Percentiles rank a stretch among this genome's conserved stretches.
These are phyloP conservation scores for Ilyonectria robusta DNA, from an alignment of 2,329 filamentous ascomycete species.

Conservation along the genomic window DNA sequence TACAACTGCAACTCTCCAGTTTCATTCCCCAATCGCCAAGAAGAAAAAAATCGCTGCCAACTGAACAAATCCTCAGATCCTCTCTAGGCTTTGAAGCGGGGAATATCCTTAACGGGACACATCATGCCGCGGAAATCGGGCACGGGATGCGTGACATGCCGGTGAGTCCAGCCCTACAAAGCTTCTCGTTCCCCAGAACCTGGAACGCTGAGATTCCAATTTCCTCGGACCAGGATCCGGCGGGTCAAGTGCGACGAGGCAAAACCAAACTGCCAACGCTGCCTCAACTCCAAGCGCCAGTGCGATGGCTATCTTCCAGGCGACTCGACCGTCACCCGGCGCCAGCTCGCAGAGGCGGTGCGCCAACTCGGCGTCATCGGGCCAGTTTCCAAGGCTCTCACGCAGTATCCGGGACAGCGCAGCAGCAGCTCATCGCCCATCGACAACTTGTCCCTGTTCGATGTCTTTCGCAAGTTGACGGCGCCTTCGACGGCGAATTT, in stretches of 20 bases:
- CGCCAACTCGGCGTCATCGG: constrained; percentile 48
- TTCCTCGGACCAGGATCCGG: constrained; percentile 47
- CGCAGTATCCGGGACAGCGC: constrained; percentile 35
- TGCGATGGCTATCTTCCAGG: constrained; percentile 53
- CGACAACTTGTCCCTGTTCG: constrained; percentile 46
- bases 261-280: constrained; percentile 50
- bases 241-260: constrained; percentile 55
- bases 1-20: neutral
- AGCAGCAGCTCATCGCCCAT: constrained; percentile 20
- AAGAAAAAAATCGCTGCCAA: neutral
- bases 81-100: neutral
- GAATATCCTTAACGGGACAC: neutral
- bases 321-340: constrained; percentile 47
- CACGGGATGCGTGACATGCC: constrained; percentile 46
- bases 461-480: constrained; percentile 54
- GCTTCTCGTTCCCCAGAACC: neutral
- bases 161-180: constrained; percentile 34
- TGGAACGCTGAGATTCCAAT: neutral
- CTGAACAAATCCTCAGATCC: too few species aligned
- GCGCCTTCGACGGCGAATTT: constrained; percentile 46
- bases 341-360: constrained; percentile 49
- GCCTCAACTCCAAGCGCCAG: constrained; percentile 43
- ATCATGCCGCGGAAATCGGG: constrained; percentile 45
- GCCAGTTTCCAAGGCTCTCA: constrained; percentile 45
- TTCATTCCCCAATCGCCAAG: neutral